Evolutionary conservation across 164 flowering plant genomes (phyloP).

Genomic region (Platanus orientalis): DNA sequence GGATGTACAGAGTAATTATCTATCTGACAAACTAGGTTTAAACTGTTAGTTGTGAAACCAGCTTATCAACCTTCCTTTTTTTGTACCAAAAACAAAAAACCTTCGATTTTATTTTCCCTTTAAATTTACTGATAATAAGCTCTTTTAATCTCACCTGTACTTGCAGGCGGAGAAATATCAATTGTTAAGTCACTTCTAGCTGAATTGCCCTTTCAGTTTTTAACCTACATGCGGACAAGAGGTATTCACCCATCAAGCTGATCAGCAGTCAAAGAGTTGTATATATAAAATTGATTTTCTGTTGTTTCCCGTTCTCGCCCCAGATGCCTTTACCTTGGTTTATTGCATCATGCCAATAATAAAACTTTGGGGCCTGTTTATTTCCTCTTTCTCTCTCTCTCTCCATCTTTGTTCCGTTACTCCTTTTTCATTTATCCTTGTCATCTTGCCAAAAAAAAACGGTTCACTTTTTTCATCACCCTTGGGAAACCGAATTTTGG

Average conservation of each 20-base stretch:
- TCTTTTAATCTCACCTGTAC: constrained; percentile 54
- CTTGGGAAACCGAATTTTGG: no score
- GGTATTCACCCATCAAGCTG: constrained; percentile 32
- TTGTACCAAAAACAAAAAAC: no score
- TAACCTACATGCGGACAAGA: constrained; percentile 17
- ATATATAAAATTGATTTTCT: constrained; percentile 17
- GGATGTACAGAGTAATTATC: constrained; percentile 57
- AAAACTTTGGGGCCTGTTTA: background rate
- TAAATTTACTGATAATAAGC: constrained; percentile 32
- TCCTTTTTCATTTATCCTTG: no score
- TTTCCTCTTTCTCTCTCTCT: background rate
- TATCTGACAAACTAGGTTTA: background rate
- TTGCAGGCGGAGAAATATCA: constrained; percentile 15
- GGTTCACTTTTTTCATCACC: no score
- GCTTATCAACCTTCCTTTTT: background rate
- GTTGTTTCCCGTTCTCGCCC: background rate
- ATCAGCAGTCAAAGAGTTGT: constrained; percentile 19
- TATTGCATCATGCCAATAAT: background rate
- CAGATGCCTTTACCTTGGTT: background rate
- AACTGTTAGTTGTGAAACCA: background rate
- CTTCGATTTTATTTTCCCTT: background rate
- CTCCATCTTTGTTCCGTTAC: no score
- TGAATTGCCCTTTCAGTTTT: constrained; percentile 20
- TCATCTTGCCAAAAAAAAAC: no score
- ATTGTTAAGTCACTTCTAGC: constrained; percentile 19